Conservation (phyloP, 257 asterid species). For the Solanum neorickii region DNA sequence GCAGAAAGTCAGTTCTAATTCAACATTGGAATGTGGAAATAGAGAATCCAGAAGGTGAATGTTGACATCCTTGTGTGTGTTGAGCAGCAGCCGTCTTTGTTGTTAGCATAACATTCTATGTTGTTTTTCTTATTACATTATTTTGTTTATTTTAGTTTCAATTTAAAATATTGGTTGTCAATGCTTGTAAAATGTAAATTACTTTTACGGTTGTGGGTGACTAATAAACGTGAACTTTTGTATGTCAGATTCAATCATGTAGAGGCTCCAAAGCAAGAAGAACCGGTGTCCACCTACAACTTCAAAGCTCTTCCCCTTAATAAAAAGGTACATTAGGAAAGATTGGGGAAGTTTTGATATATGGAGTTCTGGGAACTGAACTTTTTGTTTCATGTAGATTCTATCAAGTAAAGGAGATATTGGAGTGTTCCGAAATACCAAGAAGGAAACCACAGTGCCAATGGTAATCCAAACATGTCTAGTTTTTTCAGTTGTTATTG, state of each 20-base stretch:
- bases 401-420: conserved; percentile 84
- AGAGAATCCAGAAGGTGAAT: conserved; percentile 54
- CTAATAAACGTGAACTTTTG: background rate
- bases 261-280: conserved; percentile 33
- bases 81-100: background rate
- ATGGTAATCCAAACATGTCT: conserved; percentile 32
- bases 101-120: background rate
- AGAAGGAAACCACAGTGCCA: conserved; percentile 70
- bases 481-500: background rate
- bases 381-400: conserved; percentile 30
- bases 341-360: background rate
- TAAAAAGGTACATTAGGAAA: conserved; percentile 42
- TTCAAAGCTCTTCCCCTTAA: conserved; percentile 78
- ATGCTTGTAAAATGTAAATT: background rate
- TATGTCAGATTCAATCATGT: conserved; percentile 23
- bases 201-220: background rate
- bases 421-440: conserved; percentile 59
- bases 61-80: background rate
- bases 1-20: conserved; percentile 15
- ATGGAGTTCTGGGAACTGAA: background rate
- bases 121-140: background rate
- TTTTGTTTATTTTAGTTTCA: background rate
- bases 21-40: conserved; percentile 30
- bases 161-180: background rate
- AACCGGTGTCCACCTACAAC: conserved; percentile 27